These are phyloP conservation scores for Neotropicomus parvogracilis DNA, from an alignment of 1,284 basidiomycete genomes.

Conservation along the genomic window DNA sequence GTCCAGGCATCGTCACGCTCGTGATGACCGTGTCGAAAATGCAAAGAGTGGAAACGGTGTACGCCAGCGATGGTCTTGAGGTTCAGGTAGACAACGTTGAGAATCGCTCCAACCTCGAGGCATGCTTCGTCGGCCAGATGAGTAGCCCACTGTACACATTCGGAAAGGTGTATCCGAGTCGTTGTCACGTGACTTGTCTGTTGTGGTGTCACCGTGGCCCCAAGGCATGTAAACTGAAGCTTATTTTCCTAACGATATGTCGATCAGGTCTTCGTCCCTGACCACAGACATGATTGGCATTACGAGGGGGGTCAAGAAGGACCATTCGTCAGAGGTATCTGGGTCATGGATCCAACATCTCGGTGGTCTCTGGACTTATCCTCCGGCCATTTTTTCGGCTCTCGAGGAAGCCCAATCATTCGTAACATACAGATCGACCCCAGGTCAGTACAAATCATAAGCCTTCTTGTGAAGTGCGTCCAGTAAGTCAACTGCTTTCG, in stretches of 20 bases:
- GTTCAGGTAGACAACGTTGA: too few relatives aligned
- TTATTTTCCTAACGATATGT: slow-evolving; percentile 21
- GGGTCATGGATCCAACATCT: slow-evolving; percentile 10
- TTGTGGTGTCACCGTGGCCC: too few relatives aligned
- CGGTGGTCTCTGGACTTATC: slow-evolving; percentile 11
- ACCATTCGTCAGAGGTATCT: not conserved
- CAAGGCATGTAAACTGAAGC: too few relatives aligned
- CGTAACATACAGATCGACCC: not conserved
- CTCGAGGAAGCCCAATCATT: not conserved
- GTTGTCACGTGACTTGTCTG: too few relatives aligned
- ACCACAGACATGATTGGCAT: too few relatives aligned
- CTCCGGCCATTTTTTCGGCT: not conserved
- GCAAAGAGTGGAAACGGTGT: too few relatives aligned
- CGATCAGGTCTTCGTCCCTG: slow-evolving; percentile 29
- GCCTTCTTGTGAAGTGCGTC: slow-evolving; percentile 25
- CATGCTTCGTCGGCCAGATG: too few relatives aligned
- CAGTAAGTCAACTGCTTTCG: slow-evolving; percentile 19
- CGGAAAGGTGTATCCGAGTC: too few relatives aligned
- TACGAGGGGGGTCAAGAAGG: too few relatives aligned
- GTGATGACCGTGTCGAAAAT: not conserved
- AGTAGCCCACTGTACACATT: too few relatives aligned
- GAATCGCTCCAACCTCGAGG: too few relatives aligned
- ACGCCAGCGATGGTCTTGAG: too few relatives aligned
- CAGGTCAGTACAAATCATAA: slow-evolving; percentile 16
- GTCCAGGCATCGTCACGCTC: slow-evolving; percentile 33